phyloP scores from a whole-genome alignment of 2,329 filamentous ascomycete species.

The Calycina herbarum region DNA sequence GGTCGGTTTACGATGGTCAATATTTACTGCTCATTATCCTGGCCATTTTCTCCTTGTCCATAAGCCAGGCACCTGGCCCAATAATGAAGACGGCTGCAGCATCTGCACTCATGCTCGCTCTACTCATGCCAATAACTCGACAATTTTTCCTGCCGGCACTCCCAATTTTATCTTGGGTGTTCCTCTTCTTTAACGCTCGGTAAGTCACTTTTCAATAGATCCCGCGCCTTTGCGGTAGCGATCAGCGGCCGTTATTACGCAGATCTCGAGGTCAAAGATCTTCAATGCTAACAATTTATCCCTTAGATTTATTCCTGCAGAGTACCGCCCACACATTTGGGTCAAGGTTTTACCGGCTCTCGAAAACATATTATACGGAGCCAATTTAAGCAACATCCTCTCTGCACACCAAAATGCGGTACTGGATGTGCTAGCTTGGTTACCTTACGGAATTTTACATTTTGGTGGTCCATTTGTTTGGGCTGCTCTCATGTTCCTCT shows the following conservation, averaged over 20 bases:
- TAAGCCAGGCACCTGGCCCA: constrained; percentile 77
- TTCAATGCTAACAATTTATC: constrained; percentile 20
- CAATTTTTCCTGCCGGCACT: constrained; percentile 91
- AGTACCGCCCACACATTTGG: constrained; percentile 91
- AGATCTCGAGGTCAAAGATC: constrained; percentile 11
- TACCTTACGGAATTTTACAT: constrained; percentile 90
- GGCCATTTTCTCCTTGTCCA: constrained; percentile 77
- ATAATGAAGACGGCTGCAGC: constrained; percentile 74
- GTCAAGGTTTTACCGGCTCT: constrained; percentile 91
- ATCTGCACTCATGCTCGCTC: constrained; percentile 64
- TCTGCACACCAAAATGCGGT: constrained; percentile 83
- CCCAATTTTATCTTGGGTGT: constrained; percentile 80
- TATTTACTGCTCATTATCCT: constrained; percentile 74
- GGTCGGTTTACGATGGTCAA: constrained; percentile 81
- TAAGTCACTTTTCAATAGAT: constrained; percentile 50
- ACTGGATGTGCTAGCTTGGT: constrained; percentile 86
- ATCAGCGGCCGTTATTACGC: constrained; percentile 16
- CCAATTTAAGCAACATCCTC: constrained; percentile 93
- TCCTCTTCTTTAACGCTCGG: constrained; percentile 78
- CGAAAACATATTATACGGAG: constrained; percentile 94
- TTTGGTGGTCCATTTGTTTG: constrained; percentile 83
- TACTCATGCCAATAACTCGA: constrained; percentile 79
- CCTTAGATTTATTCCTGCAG: constrained; percentile 78
- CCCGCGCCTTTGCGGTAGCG: constrained; percentile 11
- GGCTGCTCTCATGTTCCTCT: constrained; percentile 80